Evolutionary conservation across 306 rosid species (phyloP), one percentile per base, ranked within the genome.

Genomic region (Casuarina glauca): DNA sequence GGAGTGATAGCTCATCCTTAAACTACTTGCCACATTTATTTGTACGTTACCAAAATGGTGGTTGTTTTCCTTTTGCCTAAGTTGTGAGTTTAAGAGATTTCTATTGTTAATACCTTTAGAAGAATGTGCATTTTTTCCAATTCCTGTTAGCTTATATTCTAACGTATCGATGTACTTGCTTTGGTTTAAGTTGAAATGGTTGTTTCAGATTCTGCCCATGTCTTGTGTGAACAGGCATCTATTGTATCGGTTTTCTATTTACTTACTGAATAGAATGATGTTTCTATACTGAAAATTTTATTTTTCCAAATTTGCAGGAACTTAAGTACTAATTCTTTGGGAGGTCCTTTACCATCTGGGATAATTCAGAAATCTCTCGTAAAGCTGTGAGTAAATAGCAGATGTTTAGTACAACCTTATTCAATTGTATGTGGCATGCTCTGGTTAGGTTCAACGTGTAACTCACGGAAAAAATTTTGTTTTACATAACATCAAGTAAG

Each of bases 241-340:
- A 60, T 52, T 67, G 54, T 78, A 15, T 69, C 72, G 69, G 60
- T 62, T 61, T 76, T 43, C 62, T 80, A 44, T 79, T 20, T 19
- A 20, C 42, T 61, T 70, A 66, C 4, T 20, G 35, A 42, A 48
- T 55, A 60, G n/a, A 42, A 50, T 69, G n/a, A 11, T 45, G 55
- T 61, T n/a, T 48, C 50, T 46, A 60, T 61, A 48, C 12, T 20
- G 41, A 74, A 71, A 71, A 57, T 38, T 70, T 76, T 77, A 52
- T 72, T 45, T 45, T 55, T 57, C 15, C 46, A 73, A 80, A 66
- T 50, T 54, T 50, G 12, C 86, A 95, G 99, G 93, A 95, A 95
- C 83, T 82, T 95, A 75, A 91, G 94, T 76, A 84, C 97, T 80
- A 95, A 95, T 86, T 81, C 83, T 77, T 76, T 95, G 89, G 84